Evolutionary conservation across 192 early-diverging fungal species (phyloP).

Genomic region (Coemansia sp.): DNA sequence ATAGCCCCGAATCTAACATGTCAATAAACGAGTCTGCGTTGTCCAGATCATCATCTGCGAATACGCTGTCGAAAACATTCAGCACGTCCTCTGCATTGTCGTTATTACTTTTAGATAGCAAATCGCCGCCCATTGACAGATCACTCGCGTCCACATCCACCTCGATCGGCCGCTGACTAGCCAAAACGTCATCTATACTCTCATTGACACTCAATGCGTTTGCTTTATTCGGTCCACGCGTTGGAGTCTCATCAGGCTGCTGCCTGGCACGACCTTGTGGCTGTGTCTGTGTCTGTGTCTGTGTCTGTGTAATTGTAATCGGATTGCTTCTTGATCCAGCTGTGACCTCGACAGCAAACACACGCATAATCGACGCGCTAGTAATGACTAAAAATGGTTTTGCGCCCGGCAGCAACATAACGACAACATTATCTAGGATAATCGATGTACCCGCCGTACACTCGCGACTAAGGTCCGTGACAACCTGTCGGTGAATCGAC

Average conservation of each 20-base stretch:
- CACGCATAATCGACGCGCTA: constrained; percentile 34
- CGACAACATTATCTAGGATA: constrained; percentile 37
- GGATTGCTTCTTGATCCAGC: constrained; percentile 27
- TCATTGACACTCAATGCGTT: neutral
- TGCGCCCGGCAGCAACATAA: constrained; percentile 23
- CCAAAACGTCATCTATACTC: neutral
- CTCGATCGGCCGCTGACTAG: neutral
- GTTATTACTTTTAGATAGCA: too few relatives aligned
- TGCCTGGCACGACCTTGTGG: neutral
- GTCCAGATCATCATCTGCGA: neutral
- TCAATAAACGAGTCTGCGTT: constrained; percentile 12
- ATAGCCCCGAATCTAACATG: constrained; percentile 14
- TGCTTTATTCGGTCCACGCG: neutral
- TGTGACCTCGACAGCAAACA: constrained; percentile 27
- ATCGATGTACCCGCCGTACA: constrained; percentile 34
- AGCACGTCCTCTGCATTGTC: constrained; percentile 9
- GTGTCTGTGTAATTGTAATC: constrained; percentile 31
- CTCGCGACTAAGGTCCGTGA: constrained; percentile 21
- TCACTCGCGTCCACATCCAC: too few relatives aligned
- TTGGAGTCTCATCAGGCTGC: too few relatives aligned
- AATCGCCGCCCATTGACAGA: too few relatives aligned
- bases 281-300: constrained; percentile 2
- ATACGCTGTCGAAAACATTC: neutral
- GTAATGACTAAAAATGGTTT: constrained; percentile 42
- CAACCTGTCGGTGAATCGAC: constrained; percentile 37